A percentile compares a stretch with the other conserved stretches of the same genome.
phyloP scores from a whole-genome alignment of 2,329 filamentous ascomycete genomes.

The Trichoderma semiorbis region DNA sequence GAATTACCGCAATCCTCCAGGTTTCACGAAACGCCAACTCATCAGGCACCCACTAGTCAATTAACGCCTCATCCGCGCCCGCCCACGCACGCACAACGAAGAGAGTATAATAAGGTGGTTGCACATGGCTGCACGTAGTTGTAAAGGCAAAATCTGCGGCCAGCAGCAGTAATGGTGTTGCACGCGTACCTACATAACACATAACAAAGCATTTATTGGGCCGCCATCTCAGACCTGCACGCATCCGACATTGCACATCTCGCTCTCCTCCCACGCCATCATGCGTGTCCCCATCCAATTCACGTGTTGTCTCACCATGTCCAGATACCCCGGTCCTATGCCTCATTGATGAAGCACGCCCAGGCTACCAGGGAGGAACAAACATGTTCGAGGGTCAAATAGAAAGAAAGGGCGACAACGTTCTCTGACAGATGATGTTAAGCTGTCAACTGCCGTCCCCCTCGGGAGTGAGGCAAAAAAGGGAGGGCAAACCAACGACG shows the following conservation, averaged over 20 bases:
- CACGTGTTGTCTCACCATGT: slow-evolving; percentile 16
- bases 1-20: neutral
- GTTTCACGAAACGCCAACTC: neutral
- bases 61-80: neutral
- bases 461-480: neutral
- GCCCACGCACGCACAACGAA: neutral
- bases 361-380: neutral
- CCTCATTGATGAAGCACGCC: neutral
- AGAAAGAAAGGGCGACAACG: neutral
- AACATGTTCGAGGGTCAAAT: neutral
- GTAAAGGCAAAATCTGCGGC: neutral
- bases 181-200: neutral
- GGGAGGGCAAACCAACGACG: neutral
- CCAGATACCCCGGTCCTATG: neutral
- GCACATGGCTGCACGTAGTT: neutral
- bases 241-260: slow-evolving; percentile 8
- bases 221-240: neutral
- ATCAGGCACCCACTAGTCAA: neutral
- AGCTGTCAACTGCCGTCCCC: neutral
- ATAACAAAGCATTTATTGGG: neutral
- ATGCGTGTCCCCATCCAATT: neutral
- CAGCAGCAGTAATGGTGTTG: neutral
- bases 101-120: neutral
- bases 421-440: neutral
- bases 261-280: neutral